These are phyloP conservation scores for Diospyros lotus DNA, from an alignment of 148 eudicot genomes.

Conservation along the genomic window DNA sequence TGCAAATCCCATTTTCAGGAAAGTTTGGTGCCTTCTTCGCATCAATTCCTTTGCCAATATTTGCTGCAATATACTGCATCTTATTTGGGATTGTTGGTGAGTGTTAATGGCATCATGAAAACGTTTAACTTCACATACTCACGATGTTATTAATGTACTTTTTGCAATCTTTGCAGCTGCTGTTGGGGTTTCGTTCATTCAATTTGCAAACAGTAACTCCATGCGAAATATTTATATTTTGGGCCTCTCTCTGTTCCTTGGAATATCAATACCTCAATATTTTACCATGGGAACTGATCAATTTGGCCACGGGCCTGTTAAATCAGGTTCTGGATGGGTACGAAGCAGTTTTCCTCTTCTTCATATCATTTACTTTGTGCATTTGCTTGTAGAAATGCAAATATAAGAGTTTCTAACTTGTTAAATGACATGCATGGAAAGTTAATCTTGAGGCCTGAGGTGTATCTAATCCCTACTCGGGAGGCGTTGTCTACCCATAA, in stretches of 20 bases:
- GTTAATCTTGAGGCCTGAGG: no score
- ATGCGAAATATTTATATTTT: constrained; percentile 82
- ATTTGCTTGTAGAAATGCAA: not conserved
- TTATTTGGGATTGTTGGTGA: constrained; percentile 86
- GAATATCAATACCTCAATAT: constrained; percentile 86
- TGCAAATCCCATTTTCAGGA: constrained; percentile 39
- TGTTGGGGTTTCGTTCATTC: constrained; percentile 70
- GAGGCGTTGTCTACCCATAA: not conserved
- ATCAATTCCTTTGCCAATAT: constrained; percentile 83
- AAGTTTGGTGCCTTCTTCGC: constrained; percentile 97
- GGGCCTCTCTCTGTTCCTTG: constrained; percentile 84
- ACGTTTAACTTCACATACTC: not conserved
- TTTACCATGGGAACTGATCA: constrained; percentile 52
- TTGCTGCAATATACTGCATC: constrained; percentile 87
- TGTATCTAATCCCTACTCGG: not conserved
- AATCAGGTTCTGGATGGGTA: constrained; percentile 85
- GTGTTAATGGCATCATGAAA: constrained; percentile 13
- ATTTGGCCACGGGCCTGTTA: constrained; percentile 65
- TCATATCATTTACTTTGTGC: not conserved
- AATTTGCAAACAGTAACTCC: constrained; percentile 75
- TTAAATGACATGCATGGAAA: not conserved
- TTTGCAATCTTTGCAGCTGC: constrained; percentile 53
- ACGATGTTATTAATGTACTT: not conserved
- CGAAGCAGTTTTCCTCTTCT: constrained; percentile 5
- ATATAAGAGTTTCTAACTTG: not conserved